Conservation (phyloP, 23 red algal genomes). For the Gracilaria caudata region DNA sequence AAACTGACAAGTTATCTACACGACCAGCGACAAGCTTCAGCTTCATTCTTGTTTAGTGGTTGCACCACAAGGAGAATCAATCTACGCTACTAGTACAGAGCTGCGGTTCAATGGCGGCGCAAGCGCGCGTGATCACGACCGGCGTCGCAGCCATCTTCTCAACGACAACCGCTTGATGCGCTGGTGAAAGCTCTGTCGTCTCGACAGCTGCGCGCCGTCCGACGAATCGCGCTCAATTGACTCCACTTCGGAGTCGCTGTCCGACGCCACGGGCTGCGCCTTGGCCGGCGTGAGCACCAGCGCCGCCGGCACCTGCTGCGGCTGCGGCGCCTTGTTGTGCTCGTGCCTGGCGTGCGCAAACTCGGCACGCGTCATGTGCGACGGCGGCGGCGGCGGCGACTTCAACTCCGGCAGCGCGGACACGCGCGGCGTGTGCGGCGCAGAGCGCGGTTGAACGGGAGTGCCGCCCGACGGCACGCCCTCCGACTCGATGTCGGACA, state of each 20-base stretch:
- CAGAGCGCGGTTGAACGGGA: not conserved
- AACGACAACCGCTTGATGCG: not conserved
- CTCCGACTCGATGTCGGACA: slow-evolving; percentile 65
- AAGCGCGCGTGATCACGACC: not conserved
- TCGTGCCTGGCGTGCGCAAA: too few relatives aligned
- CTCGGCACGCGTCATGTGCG: too few relatives aligned
- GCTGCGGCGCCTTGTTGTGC: not conserved
- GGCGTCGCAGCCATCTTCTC: not conserved
- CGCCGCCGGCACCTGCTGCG: slow-evolving; percentile 3
- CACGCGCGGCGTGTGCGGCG: slow-evolving; percentile 4
- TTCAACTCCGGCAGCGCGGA: not conserved
- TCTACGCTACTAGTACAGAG: too few relatives aligned
- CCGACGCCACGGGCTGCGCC: not conserved
- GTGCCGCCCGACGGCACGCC: too few relatives aligned
- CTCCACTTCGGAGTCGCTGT: not conserved
- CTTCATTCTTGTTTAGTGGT: too few relatives aligned
- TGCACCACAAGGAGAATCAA: too few relatives aligned
- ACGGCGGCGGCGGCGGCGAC: not conserved
- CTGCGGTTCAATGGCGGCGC: too few relatives aligned
- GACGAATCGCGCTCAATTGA: not conserved
- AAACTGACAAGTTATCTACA: too few relatives aligned
- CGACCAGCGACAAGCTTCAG: too few relatives aligned
- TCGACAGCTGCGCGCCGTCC: not conserved
- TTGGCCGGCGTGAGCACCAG: not conserved
- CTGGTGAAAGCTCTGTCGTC: not conserved